A percentile compares a stretch with the other conserved stretches of the same genome.
Conservation (phyloP, 2,329 filamentous ascomycete genomes). For the Diaporthe australafricana region DNA sequence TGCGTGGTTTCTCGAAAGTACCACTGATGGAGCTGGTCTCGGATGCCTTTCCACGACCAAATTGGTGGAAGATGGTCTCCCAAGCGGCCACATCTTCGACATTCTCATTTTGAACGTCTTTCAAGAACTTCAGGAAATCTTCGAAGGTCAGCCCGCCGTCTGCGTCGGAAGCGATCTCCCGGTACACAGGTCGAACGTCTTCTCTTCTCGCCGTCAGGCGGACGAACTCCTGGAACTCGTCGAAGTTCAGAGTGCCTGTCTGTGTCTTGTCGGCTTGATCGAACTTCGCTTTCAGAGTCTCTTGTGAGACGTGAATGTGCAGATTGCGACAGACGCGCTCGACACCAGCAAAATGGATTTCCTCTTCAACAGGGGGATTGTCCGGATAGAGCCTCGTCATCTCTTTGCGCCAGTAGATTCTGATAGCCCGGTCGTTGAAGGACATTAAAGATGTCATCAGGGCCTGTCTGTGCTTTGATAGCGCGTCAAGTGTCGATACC, state of each 20-base stretch:
- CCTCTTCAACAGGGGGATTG: slow-evolving; percentile 67
- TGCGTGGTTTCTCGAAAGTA: slow-evolving; percentile 64
- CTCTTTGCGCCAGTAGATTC: slow-evolving; percentile 86
- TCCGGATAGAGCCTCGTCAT: slow-evolving; percentile 76
- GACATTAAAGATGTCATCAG: slow-evolving; percentile 91
- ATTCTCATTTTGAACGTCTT: slow-evolving; percentile 79
- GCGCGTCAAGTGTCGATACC: slow-evolving; percentile 85
- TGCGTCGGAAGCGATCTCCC: slow-evolving; percentile 66
- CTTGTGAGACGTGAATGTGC: slow-evolving; percentile 89
- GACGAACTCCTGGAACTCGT: slow-evolving; percentile 87
- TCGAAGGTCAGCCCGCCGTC: slow-evolving; percentile 75
- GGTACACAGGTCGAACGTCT: slow-evolving; percentile 83
- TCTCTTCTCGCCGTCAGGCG: slow-evolving; percentile 84
- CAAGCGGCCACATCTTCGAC: slow-evolving; percentile 76
- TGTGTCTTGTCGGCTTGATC: slow-evolving; percentile 74
- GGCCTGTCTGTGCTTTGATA: slow-evolving; percentile 87
- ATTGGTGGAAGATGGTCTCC: slow-evolving; percentile 78
- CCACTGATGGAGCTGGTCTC: slow-evolving; percentile 46
- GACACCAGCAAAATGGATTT: slow-evolving; percentile 81
- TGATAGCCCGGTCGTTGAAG: slow-evolving; percentile 84
- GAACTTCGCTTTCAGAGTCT: slow-evolving; percentile 80
- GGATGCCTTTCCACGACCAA: slow-evolving; percentile 61
- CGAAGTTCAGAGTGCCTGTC: slow-evolving; percentile 77
- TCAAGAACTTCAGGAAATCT: slow-evolving; percentile 83
- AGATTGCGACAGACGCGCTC: slow-evolving; percentile 88